These are phyloP conservation scores for Plasmodium coatneyi DNA, from an alignment of 169 alveolate genomes.

Conservation along the genomic window DNA sequence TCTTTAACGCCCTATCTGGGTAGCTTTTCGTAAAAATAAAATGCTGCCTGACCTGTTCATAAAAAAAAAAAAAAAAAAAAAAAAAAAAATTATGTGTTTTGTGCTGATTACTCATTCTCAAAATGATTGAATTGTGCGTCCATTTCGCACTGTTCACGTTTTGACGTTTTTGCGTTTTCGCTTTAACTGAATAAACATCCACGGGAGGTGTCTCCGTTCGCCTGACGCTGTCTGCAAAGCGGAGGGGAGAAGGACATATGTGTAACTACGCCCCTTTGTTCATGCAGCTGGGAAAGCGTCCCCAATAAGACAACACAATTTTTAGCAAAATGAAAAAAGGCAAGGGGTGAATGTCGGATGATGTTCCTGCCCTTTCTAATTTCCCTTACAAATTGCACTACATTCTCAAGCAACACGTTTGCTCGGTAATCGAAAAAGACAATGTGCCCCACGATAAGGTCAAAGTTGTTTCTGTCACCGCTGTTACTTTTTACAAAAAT, in stretches of 20 bases:
- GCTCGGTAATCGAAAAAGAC: constrained; percentile 25
- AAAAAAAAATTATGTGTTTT: not conserved
- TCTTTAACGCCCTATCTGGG: constrained; percentile 38
- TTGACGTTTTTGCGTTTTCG: not conserved
- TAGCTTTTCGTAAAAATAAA: constrained; percentile 25
- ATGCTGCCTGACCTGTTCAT: constrained; percentile 67
- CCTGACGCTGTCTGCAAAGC: constrained; percentile 7
- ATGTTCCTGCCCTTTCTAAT: not conserved
- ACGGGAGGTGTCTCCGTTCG: constrained; percentile 20
- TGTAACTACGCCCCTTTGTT: not conserved
- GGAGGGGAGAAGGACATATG: not conserved
- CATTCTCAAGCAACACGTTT: constrained; percentile 44
- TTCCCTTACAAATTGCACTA: constrained; percentile 7
- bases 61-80: constrained; percentile 24
- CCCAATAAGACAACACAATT: not conserved
- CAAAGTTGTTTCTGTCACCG: not conserved
- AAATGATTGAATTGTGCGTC: not conserved
- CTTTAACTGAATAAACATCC: constrained; percentile 71
- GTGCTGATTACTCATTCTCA: not conserved
- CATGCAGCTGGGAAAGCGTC: not conserved
- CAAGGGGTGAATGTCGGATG: not conserved
- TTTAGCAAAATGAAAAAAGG: not conserved
- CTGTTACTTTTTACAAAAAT: constrained; percentile 29
- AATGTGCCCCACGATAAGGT: constrained; percentile 36
- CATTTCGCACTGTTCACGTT: not conserved